Evolutionary conservation across 2,329 filamentous ascomycete species (phyloP).

Genomic region (Fusarium cyanostomum): DNA sequence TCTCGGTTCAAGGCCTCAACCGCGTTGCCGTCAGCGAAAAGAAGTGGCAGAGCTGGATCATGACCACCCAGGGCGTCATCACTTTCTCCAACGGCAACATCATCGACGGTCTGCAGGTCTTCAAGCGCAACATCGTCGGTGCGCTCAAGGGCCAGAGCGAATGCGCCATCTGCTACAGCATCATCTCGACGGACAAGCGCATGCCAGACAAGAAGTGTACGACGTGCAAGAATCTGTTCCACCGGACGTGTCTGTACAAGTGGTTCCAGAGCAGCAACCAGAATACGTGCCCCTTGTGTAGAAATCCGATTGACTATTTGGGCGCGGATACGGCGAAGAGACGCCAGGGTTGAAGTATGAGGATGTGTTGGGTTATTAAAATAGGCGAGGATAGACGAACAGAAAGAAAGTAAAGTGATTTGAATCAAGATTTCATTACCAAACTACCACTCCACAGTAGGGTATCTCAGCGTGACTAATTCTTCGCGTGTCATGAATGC

Average conservation of each 20-base stretch:
- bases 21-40: conserved; percentile 88
- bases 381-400: neutral
- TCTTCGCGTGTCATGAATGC: neutral
- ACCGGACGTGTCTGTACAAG: conserved; percentile 88
- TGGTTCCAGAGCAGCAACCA: conserved; percentile 97
- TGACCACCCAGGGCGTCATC: conserved; percentile 90
- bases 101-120: conserved; percentile 85
- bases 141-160: conserved; percentile 93
- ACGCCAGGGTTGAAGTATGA: conserved; percentile 39
- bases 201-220: conserved; percentile 90
- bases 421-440: neutral
- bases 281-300: conserved; percentile 90
- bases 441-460: neutral
- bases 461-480: neutral
- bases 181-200: conserved; percentile 88
- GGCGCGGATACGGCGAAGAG: conserved; percentile 54
- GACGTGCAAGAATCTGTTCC: conserved; percentile 95
- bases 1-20: conserved; percentile 79
- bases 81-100: conserved; percentile 91
- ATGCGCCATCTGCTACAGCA: conserved; percentile 96
- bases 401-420: conserved; percentile 16
- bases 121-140: conserved; percentile 86
- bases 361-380: neutral
- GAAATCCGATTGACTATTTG: conserved; percentile 80
- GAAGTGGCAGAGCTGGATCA: conserved; percentile 92